phyloP scores from a whole-genome alignment of 2,329 filamentous ascomycete genomes.

The Pseudogymnoascus sp. region DNA sequence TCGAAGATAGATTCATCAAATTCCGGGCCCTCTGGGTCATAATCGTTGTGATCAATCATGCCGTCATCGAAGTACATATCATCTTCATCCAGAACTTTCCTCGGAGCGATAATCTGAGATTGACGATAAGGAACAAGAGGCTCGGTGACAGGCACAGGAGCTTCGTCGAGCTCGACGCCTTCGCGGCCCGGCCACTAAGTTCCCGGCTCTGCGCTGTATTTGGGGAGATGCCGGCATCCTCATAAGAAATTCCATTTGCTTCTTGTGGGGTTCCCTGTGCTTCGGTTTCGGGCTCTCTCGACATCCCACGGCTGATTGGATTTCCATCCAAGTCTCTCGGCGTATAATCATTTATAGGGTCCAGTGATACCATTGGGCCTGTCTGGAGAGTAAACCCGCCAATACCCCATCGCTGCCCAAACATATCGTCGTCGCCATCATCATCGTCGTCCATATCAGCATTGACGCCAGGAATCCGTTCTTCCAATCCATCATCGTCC shows the following conservation, averaged over 20 bases:
- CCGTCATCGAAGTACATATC: slow-evolving; percentile 68
- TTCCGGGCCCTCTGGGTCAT: slow-evolving; percentile 41
- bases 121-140: slow-evolving; percentile 11
- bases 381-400: slow-evolving; percentile 25
- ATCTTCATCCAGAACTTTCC: slow-evolving; percentile 38
- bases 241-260: neutral
- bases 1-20: slow-evolving; percentile 74
- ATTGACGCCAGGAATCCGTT: slow-evolving; percentile 56
- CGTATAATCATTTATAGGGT: slow-evolving; percentile 48
- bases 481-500: slow-evolving; percentile 60
- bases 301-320: slow-evolving; percentile 51
- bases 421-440: slow-evolving; percentile 44
- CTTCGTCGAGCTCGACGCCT: neutral
- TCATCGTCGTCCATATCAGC: slow-evolving; percentile 34
- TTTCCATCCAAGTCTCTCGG: slow-evolving; percentile 50
- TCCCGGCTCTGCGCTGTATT: neutral
- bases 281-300: slow-evolving; percentile 36
- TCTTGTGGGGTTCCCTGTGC: neutral
- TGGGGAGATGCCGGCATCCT: neutral
- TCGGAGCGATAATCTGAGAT: slow-evolving; percentile 3
- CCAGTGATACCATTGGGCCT: slow-evolving; percentile 43
- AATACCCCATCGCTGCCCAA: slow-evolving; percentile 19
- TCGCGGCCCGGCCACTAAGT: neutral
- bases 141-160: slow-evolving; percentile 21
- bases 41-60: slow-evolving; percentile 41